phyloP scores from a whole-genome alignment of 768 basidiomycete genomes.

The Russula sp. region DNA sequence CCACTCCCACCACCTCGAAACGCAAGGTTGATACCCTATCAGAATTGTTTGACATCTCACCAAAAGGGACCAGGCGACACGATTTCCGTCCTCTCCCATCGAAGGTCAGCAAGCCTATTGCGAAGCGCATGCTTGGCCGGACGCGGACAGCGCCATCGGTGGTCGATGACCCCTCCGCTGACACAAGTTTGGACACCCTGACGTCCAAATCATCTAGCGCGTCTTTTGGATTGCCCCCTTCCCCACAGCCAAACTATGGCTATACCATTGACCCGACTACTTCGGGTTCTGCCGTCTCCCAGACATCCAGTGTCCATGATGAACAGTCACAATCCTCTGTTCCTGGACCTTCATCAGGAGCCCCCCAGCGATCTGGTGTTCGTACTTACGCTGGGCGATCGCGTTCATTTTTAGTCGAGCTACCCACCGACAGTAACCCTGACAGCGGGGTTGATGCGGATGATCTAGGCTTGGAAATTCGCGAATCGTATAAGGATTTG shows the following conservation, averaged over 20 bases:
- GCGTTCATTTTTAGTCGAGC: conserved; percentile 70
- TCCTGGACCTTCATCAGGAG: conserved; percentile 16
- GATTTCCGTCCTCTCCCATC: conserved; percentile 8
- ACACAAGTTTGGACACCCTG: conserved; percentile 28
- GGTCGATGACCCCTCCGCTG: conserved; percentile 26
- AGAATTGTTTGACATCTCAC: conserved; percentile 39
- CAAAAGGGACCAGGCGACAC: conserved; percentile 15
- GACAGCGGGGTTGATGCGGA: conserved; percentile 31
- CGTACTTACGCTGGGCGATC: conserved; percentile 72
- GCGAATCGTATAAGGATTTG: conserved; percentile 73
- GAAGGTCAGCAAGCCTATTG: conserved; percentile 32
- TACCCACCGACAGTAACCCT: conserved; percentile 34
- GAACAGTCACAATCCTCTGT: conserved; percentile 18
- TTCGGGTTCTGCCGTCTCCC: neutral
- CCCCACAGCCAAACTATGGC: conserved; percentile 20
- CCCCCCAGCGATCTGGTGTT: conserved; percentile 34
- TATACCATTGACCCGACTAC: conserved; percentile 21
- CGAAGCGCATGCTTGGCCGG: conserved; percentile 68
- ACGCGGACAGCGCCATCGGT: conserved; percentile 59
- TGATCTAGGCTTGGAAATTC: conserved; percentile 40
- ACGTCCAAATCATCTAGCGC: conserved; percentile 20
- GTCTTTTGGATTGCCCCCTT: conserved; percentile 21
- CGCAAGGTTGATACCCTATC: conserved; percentile 39
- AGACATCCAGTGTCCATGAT: conserved; percentile 24
- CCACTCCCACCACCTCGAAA: conserved; percentile 11